Conservation (phyloP, 257 asterid species). For the Marsdenia floribunda region DNA sequence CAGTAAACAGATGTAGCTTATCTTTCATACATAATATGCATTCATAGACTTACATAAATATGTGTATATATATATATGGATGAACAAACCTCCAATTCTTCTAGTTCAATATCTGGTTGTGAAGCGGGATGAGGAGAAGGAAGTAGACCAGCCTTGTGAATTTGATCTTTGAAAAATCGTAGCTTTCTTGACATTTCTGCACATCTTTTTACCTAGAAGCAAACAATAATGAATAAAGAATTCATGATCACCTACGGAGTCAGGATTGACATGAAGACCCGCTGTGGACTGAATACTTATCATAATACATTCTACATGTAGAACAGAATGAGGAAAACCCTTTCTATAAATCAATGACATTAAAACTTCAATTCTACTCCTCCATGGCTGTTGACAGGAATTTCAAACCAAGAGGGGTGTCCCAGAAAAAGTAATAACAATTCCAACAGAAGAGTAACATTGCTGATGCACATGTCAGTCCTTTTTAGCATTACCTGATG, state of each 20-base stretch:
- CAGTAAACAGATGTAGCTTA: not conserved
- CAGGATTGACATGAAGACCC: not conserved
- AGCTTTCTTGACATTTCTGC: slow-evolving; percentile 98
- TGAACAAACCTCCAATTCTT: slow-evolving; percentile 78
- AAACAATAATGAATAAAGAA: slow-evolving; percentile 12
- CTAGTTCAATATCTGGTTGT: slow-evolving; percentile 80
- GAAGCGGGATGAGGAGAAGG: slow-evolving; percentile 65
- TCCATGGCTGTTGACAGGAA: not conserved
- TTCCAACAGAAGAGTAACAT: not conserved
- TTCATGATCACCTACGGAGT: not conserved
- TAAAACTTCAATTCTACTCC: not conserved
- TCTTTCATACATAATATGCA: too few relatives aligned
- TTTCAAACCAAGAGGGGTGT: not conserved
- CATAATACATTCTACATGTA: not conserved
- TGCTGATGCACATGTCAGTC: not conserved
- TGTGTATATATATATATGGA: not conserved
- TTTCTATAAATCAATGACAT: not conserved
- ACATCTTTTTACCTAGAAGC: slow-evolving; percentile 87
- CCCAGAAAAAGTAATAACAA: not conserved
- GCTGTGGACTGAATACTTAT: not conserved
- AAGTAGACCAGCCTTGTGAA: slow-evolving; percentile 74
- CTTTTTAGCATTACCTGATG: not conserved
- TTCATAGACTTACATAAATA: too few relatives aligned
- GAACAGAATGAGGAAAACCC: not conserved
- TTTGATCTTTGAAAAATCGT: slow-evolving; percentile 86